These are phyloP conservation scores for Picocystis sp. DNA, from an alignment of 163 green algal species.

Conservation along the genomic window DNA sequence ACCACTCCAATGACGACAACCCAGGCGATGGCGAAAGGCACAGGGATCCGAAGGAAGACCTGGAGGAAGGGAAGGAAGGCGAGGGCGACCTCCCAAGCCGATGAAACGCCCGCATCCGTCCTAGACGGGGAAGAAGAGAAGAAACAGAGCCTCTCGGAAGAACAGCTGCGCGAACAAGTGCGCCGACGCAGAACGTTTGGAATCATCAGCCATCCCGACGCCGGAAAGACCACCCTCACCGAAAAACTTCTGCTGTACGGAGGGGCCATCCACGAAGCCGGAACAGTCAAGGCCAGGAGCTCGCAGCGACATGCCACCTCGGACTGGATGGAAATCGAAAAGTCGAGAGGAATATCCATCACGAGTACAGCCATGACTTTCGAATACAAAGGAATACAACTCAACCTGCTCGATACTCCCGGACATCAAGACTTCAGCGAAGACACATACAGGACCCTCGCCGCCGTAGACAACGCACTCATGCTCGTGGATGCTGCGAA, in stretches of 20 bases:
- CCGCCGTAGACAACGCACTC: slow-evolving; percentile 58
- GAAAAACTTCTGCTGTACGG: slow-evolving; percentile 55
- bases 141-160: slow-evolving; percentile 8
- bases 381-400: slow-evolving; percentile 31
- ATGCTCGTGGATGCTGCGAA: slow-evolving; percentile 48
- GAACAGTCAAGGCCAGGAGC: slow-evolving; percentile 45
- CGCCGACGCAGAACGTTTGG: slow-evolving; percentile 47
- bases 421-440: slow-evolving; percentile 42
- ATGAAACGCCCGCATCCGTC: too few relatives aligned
- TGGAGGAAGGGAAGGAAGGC: too few relatives aligned
- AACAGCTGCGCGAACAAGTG: slow-evolving; percentile 24
- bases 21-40: too few relatives aligned
- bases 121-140: too few relatives aligned
- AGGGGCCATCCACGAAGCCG: slow-evolving; percentile 57
- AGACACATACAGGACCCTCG: slow-evolving; percentile 38
- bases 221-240: slow-evolving; percentile 53
- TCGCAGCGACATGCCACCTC: slow-evolving; percentile 13
- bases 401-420: slow-evolving; percentile 58
- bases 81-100: too few relatives aligned
- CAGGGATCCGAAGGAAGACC: too few relatives aligned
- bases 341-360: slow-evolving; percentile 48
- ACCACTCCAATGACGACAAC: too few relatives aligned
- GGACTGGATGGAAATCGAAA: slow-evolving; percentile 59
- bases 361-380: slow-evolving; percentile 43
- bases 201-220: slow-evolving; percentile 61